Evolutionary conservation across 2,329 filamentous ascomycete genomes (phyloP), one percentile per base, ranked within the genome.

Genomic region (Ascochyta viciae-villosae): DNA sequence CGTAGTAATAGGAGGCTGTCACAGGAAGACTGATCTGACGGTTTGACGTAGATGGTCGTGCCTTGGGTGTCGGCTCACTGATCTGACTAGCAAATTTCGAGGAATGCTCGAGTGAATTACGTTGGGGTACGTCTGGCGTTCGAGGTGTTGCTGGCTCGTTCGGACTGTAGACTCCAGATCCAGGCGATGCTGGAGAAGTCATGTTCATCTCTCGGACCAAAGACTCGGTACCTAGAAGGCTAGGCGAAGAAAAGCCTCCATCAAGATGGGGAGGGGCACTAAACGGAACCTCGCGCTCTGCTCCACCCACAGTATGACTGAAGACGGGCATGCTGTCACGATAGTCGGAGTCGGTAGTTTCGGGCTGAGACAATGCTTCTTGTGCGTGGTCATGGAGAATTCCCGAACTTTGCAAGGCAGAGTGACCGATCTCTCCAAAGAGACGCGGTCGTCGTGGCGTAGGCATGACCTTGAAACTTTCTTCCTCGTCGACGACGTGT

Each of bases 401-500:
- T 12, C 79, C 80, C 15, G 85, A 85, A 65, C 80, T 85, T 45
- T 78, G 75, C 13, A 87, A 65, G 10, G 81, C 81, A 19, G 84
- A 85, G 26, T 79, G 74, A 10, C 81, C 82, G 59, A 88, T 84
- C 67, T 88, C 86, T 12, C 86, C 86, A 66, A 88, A 88, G 6
- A 88, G 75, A 45, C 82, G 83, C 56, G 74, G 58, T 16, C 60
- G 61, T 10, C 54, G 59, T 26, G 65, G 52, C 27, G 58, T 62
- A 10, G 64, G 66, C 63, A 71, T 66, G 15, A 67, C 37, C 13
- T 62, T 45, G 54, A 74, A 68, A 41, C 70, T 72, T 29, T 74
- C 70, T 1, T 65, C 64, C n/a, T 56, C 66, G 31, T 59, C 71
- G 60, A 68, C 50, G 4, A 62, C 46, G 16, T 70, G 66, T 27